These are phyloP conservation scores for Anisodus acutangulus DNA, from an alignment of 257 asterid genomes.

Conservation along the genomic window DNA sequence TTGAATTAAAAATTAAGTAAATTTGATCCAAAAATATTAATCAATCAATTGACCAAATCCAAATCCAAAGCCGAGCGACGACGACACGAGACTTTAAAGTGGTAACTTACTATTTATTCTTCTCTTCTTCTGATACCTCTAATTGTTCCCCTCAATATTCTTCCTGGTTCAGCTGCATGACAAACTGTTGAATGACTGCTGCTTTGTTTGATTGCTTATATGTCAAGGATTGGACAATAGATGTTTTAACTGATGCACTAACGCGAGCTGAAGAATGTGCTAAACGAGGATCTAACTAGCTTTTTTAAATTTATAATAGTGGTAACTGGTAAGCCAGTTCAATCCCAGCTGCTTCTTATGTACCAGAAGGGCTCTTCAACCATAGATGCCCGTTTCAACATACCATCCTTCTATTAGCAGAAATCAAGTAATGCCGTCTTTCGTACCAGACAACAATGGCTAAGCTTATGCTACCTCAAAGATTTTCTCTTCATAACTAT, in stretches of 20 bases:
- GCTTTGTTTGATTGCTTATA: constrained; percentile 10
- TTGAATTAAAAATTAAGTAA: too few species aligned
- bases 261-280: constrained; percentile 84
- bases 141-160: not conserved
- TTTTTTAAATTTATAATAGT: not conserved
- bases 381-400: not conserved
- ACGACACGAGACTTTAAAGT: too few species aligned
- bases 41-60: too few species aligned
- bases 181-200: not conserved
- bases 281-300: constrained; percentile 54
- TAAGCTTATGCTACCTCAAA: not conserved
- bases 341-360: not conserved
- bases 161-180: constrained; percentile 21
- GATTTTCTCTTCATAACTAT: not conserved
- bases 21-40: too few species aligned
- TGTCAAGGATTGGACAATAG: constrained; percentile 83
- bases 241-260: constrained; percentile 72
- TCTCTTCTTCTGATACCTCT: not conserved
- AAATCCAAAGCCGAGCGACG: too few species aligned
- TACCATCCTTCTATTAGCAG: not conserved
- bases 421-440: not conserved
- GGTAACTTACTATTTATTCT: not conserved
- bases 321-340: not conserved
- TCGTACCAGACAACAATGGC: not conserved
- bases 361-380: not conserved